A percentile compares a stretch with the other conserved stretches of the same genome.
Conservation (phyloP, 768 basidiomycete species). For the Dentipellis sp. region DNA sequence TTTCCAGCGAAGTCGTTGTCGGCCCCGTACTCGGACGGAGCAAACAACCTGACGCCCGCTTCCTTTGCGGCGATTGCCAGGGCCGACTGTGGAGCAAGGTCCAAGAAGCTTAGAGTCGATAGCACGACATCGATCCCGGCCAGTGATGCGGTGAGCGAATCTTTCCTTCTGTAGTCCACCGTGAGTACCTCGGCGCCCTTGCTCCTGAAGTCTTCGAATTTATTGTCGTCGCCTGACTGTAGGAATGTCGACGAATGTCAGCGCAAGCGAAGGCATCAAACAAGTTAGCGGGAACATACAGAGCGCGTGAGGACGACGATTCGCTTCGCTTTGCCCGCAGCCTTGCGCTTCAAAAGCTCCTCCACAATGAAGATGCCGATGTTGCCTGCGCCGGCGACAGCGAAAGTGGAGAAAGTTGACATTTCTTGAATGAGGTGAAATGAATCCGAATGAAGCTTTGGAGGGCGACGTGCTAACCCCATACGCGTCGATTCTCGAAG, state of each 20-base stretch:
- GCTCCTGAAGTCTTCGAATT: background rate
- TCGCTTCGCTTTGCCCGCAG: background rate
- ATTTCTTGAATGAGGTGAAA: background rate
- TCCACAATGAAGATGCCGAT: constrained; percentile 3
- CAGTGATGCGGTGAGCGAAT: background rate
- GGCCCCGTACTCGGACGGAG: constrained; percentile 16
- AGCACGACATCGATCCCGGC: constrained; percentile 2
- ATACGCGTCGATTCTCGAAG: no score
- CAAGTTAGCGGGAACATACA: background rate
- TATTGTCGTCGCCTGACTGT: background rate
- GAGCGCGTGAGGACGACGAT: background rate
- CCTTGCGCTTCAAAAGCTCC: constrained; percentile 3
- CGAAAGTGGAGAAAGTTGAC: constrained; percentile 1
- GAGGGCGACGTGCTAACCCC: background rate
- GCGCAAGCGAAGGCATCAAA: background rate
- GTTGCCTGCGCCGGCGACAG: constrained; percentile 2
- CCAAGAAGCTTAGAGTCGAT: background rate
- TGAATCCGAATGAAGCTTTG: background rate
- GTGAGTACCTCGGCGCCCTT: background rate
- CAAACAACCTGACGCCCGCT: constrained; percentile 4
- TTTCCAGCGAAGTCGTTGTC: constrained; percentile 3
- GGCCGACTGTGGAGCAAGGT: background rate
- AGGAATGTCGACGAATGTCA: background rate
- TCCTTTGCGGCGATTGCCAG: constrained; percentile 2
- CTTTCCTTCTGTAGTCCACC: background rate